Conservation (phyloP, 768 basidiomycete genomes). For the Tylopilus felleus region DNA sequence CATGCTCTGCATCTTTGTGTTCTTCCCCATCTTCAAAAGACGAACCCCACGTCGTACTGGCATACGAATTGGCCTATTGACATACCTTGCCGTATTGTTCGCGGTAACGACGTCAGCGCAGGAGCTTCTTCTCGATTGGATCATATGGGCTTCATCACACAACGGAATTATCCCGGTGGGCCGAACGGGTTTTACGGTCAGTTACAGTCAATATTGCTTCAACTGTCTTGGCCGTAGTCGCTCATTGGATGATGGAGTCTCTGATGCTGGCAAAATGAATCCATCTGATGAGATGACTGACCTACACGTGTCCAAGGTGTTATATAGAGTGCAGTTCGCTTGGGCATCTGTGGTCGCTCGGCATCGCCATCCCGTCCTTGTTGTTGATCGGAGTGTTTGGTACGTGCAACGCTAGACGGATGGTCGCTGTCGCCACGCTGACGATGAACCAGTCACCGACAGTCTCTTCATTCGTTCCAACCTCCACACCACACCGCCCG, state of each 20-base stretch:
- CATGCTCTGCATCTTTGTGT: constrained; percentile 1
- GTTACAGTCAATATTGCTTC: not conserved
- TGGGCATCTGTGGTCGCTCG: constrained; percentile 29
- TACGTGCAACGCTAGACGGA: constrained; percentile 18
- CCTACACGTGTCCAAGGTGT: constrained; percentile 29
- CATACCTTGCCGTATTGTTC: constrained; percentile 2
- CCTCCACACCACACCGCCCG: not conserved
- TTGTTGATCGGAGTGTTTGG: constrained; percentile 41
- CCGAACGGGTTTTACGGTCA: constrained; percentile 17
- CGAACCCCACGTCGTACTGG: not conserved
- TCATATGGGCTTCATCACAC: constrained; percentile 27
- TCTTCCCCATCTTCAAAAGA: not conserved
- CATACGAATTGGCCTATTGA: not conserved
- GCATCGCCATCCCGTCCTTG: constrained; percentile 35
- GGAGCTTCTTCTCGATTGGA: constrained; percentile 13
- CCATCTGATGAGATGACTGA: not conserved
- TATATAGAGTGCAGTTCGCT: constrained; percentile 44
- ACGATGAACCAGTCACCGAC: not conserved
- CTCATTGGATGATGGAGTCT: constrained; percentile 12
- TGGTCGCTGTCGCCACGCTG: not conserved
- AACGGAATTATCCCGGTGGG: constrained; percentile 29
- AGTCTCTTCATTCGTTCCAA: constrained; percentile 29
- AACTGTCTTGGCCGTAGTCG: not conserved
- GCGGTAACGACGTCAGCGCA: constrained; percentile 15
- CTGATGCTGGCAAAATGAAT: not conserved